Evolutionary conservation across 352 stramenopile genomes (phyloP), one percentile per base, ranked within the genome.

Genomic region (Pythium dissotocum): DNA sequence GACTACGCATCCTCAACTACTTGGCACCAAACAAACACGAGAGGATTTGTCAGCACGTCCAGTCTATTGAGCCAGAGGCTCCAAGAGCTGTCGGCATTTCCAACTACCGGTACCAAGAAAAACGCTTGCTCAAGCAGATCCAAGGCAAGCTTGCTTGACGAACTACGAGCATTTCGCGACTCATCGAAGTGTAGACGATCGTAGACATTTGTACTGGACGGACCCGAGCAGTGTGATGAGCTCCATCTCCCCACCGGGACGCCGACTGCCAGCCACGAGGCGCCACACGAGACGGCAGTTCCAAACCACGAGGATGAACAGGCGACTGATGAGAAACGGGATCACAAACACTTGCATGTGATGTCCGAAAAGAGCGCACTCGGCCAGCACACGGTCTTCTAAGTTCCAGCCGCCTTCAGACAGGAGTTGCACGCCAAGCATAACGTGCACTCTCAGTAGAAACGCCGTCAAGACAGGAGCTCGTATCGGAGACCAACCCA

Each of bases 271-370:
- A 36, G 2, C n/a, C 28, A 24, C 13, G 28, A 65, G 30, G 5
- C 58, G 58, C 44, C 48, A 65, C 28, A 61, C 36, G 21, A 67
- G 18, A 18, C 61, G 61, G 52, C 61, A 51, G 21, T 46, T 32
- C 61, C 61, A 67, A 3, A 67, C 30, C 32, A 67, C 10, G 4
- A 67, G 21, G 21, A 54, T 61, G 16, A 49, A 18, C 4, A 67
- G 51, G 30, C 61, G 61, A 26, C 44, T 24, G 51, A 60, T 54
- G 4, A 67, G n/a, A 18, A 67, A 54, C 16, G 60, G 49, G n/a
- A 58, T 59, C 1, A 24, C 35, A 1, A n/a, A 49, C 3, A 66
- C 8, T 7, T 18, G 54, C 18, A 61, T 8, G 28, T 28, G 52
- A n/a, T 38, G 24, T 6, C 52, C 24, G 13, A 58, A 26, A 4